Percentiles rank a stretch among this genome's conserved stretches.
These are phyloP conservation scores for Evansstolkia leycettana DNA, from an alignment of 495 filamentous ascomycete genomes.

Conservation along the genomic window DNA sequence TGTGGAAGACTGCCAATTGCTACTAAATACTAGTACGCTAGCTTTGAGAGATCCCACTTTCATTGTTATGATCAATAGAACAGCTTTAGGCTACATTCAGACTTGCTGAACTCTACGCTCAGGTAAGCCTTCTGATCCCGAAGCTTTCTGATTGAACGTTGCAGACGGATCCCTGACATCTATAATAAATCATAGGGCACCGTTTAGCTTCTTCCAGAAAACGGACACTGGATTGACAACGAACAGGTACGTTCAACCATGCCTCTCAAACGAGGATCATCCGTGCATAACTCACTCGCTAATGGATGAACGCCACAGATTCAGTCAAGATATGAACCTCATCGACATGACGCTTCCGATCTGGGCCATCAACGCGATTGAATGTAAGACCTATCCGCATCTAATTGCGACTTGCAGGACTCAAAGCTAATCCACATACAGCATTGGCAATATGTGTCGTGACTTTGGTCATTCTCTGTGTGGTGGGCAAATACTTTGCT, in stretches of 20 bases:
- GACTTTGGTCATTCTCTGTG: constrained; percentile 16
- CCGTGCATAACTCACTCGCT: not conserved
- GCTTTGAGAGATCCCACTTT: no score
- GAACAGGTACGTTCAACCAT: no score
- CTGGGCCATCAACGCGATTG: not conserved
- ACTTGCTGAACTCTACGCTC: not conserved
- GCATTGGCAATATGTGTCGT: no score
- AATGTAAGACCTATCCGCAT: not conserved
- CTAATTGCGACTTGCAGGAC: not conserved
- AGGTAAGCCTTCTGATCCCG: not conserved
- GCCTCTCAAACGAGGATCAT: not conserved
- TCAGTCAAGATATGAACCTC: constrained; percentile 26
- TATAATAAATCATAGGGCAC: constrained; percentile 15
- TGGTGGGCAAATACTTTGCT: constrained; percentile 13
- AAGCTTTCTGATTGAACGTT: not conserved
- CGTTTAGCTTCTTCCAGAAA: constrained; percentile 20
- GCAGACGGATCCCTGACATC: not conserved
- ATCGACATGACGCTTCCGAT: constrained; percentile 30
- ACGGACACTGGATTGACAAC: constrained; percentile 10
- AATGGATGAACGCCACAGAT: no score
- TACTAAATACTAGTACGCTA: no score
- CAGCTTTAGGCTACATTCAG: not conserved
- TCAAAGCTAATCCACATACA: no score
- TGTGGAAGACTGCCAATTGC: no score
- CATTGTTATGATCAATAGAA: constrained; percentile 8